Evolutionary conservation across 169 alveolate genomes (phyloP), one percentile per base, ranked within the genome.

Genomic region (Eimeria acervulina): DNA sequence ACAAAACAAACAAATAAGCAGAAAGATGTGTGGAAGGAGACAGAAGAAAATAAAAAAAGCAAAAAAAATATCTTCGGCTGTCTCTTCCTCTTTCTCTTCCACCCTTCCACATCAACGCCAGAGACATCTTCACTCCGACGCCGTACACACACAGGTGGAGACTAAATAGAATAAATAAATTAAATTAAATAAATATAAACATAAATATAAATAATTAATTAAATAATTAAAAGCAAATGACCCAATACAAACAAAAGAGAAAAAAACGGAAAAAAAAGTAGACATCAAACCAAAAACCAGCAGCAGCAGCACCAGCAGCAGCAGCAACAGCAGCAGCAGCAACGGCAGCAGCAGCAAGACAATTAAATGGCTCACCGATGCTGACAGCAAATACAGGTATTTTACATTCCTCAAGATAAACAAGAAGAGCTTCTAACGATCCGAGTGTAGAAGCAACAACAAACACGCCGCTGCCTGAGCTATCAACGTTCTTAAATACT

Each of bases 391-490:
- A 98, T n/a, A 99, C 99, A 23, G 99, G 99, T 63, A 99, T 99
- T 95, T 99, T 98, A 47, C 95, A 98, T 97, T 42, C 98, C 85
- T 98, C 98, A 80, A 99, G 97, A 98, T 98, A 99, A 36, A 98
- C 99, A 55, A 99, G 98, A 36, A 99, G 97, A 19, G 99, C 99
- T 98, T 99, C 99, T 63, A 99, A 97, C 1, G 99, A 99, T 23
- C 99, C 99, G 66, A 99, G 97, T 55, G 99, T 99, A 70, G 99
- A 98, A 13, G 99, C 99, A 98, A 99, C 99, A 66, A 99, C 99
- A 97, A 99, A 99, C 61, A 99, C 99, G 28, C 99, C 99, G 96
- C 98, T 97, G 23, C 99, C 99, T 33, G 98, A 97, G 55, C 98
- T 97, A 95, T 99, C 99, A 28, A 99, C 99, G 84, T 98, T 98